A percentile compares a stretch with the other conserved stretches of the same genome.
These are phyloP conservation scores for Angophora floribunda DNA, from an alignment of 345 rosid species.

Conservation along the genomic window DNA sequence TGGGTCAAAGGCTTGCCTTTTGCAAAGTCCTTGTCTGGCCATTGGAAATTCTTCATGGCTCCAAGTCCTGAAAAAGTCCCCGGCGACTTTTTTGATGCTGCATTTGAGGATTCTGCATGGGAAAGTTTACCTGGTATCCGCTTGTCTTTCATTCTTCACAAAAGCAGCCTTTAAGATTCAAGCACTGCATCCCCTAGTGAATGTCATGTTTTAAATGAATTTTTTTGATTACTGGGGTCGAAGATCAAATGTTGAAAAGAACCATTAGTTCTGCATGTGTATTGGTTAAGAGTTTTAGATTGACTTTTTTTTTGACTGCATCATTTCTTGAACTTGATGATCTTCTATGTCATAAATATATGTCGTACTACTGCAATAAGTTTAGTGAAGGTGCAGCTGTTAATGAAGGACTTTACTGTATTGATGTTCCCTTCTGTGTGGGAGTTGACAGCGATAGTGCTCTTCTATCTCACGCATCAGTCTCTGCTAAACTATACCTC, in stretches of 20 bases:
- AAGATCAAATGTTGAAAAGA: neutral
- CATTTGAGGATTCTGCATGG: conserved; percentile 75
- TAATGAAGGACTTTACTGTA: neutral
- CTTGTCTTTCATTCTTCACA: neutral
- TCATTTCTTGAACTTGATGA: neutral
- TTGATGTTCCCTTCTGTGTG: neutral
- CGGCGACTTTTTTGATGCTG: conserved; percentile 31
- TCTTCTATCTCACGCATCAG: neutral
- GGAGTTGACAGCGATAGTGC: neutral
- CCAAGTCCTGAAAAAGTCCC: conserved; percentile 57
- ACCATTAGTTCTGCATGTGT: neutral
- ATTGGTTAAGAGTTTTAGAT: neutral
- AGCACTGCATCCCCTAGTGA: neutral
- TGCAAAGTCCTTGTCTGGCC: conserved; percentile 75
- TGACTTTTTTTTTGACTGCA: neutral
- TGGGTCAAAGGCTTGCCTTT: conserved; percentile 85
- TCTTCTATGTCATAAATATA: neutral
- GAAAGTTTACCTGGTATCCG: conserved; percentile 56
- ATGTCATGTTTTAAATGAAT: neutral
- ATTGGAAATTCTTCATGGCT: conserved; percentile 87
- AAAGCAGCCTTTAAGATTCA: neutral
- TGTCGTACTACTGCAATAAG: neutral
- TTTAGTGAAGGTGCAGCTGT: neutral
- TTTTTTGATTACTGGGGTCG: neutral
- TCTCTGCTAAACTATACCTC: neutral